A percentile compares a stretch with the other conserved stretches of the same genome.
These are phyloP conservation scores for Phaseolus lunatus DNA, from an alignment of 306 rosid genomes.

Conservation along the genomic window DNA sequence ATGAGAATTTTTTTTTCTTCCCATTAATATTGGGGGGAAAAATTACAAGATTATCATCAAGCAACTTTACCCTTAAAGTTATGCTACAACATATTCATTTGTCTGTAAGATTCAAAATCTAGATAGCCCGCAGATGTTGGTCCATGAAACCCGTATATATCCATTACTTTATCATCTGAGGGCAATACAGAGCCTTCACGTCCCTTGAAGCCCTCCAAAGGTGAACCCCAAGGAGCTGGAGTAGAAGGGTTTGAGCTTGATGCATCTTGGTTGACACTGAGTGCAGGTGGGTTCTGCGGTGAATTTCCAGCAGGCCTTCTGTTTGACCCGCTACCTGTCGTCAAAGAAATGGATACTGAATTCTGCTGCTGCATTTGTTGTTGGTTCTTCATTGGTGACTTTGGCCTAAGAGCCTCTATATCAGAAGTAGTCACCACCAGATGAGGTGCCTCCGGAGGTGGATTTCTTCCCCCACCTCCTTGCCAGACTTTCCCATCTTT, in stretches of 20 bases:
- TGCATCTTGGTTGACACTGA: constrained; percentile 63
- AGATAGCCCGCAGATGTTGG: constrained; percentile 60
- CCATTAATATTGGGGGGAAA: constrained; percentile 46
- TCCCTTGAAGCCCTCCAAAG: constrained; percentile 80
- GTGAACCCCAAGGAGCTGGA: constrained; percentile 78
- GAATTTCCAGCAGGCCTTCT: constrained; percentile 86
- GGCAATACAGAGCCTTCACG: constrained; percentile 73
- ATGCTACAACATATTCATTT: constrained; percentile 74
- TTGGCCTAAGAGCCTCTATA: constrained; percentile 91
- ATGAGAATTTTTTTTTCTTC: constrained; percentile 44
- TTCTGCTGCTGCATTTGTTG: constrained; percentile 92
- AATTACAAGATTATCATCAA: constrained; percentile 32
- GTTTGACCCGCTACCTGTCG: constrained; percentile 62
- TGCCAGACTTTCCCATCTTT: constrained; percentile 98
- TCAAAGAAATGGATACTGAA: constrained; percentile 68
- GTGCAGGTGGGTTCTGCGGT: constrained; percentile 62
- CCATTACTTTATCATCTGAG: constrained; percentile 75
- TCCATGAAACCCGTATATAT: constrained; percentile 73
- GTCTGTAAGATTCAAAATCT: constrained; percentile 83
- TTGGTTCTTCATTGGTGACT: constrained; percentile 99
- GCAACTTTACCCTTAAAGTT: constrained; percentile 32
- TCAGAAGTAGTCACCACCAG: constrained; percentile 94
- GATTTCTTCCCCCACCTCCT: constrained; percentile 99
- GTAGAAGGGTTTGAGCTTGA: constrained; percentile 73
- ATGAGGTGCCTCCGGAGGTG: constrained; percentile 98